These are phyloP conservation scores for Geotrichum siamense DNA, from an alignment of 1,139 yeast genomes.

Conservation along the genomic window DNA sequence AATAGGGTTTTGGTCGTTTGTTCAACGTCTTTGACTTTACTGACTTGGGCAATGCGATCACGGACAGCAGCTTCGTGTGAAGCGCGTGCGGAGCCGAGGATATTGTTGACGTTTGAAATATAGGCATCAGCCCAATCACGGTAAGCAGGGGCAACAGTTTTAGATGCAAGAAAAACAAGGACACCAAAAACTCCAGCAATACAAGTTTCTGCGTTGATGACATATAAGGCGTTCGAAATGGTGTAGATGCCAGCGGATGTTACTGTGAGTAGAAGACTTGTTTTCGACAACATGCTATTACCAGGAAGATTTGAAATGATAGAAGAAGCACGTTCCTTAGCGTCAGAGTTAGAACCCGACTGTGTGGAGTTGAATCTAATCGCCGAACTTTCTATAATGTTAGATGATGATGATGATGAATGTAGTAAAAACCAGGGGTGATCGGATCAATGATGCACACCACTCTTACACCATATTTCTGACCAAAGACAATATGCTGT, in stretches of 20 bases:
- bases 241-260: constrained; percentile 94
- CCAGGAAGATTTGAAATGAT: constrained; percentile 93
- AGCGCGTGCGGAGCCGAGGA: constrained; percentile 81
- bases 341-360: too few relatives aligned
- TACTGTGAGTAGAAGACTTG: constrained; percentile 90
- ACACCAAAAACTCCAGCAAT: constrained; percentile 74
- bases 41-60: constrained; percentile 81
- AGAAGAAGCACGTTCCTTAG: constrained; percentile 83
- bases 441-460: too few relatives aligned
- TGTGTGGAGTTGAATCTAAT: too few relatives aligned
- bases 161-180: constrained; percentile 68
- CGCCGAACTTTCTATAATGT: too few relatives aligned
- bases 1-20: constrained; percentile 85
- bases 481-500: too few relatives aligned
- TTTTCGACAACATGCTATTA: constrained; percentile 77
- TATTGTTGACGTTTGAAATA: constrained; percentile 71
- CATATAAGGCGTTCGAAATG: constrained; percentile 85
- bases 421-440: too few relatives aligned
- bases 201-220: constrained; percentile 89
- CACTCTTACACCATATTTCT: too few relatives aligned
- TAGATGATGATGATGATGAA: too few relatives aligned
- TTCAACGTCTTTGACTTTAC: constrained; percentile 87
- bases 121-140: constrained; percentile 93
- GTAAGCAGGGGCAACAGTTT: constrained; percentile 89
- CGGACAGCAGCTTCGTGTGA: constrained; percentile 90